Evolutionary conservation across 768 basidiomycete genomes (phyloP).

Genomic region (Austroboletus festivus): DNA sequence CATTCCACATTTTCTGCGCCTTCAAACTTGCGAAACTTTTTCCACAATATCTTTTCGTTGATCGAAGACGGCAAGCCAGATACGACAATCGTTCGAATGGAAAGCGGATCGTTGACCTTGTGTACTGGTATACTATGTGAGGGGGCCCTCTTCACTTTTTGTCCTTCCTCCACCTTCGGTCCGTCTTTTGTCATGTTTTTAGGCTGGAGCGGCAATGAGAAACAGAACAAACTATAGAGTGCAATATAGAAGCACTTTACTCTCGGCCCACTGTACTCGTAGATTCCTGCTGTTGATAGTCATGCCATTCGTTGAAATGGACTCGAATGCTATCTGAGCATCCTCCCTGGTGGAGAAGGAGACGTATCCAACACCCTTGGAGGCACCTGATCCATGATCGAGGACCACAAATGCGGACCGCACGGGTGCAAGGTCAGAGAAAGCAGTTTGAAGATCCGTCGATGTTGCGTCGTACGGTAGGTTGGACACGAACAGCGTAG

Average conservation of each 20-base stretch:
- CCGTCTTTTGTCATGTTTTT: conserved; percentile 39
- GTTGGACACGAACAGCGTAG: conserved; percentile 92
- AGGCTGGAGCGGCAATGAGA: conserved; percentile 29
- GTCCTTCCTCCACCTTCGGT: conserved; percentile 27
- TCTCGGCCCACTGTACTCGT: conserved; percentile 77
- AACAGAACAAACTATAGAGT: conserved; percentile 1
- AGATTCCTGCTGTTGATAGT: conserved; percentile 64
- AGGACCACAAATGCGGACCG: conserved; percentile 91
- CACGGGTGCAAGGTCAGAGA: conserved; percentile 94
- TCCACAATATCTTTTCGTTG: conserved; percentile 72
- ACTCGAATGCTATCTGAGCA: conserved; percentile 69
- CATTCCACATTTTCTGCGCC: conserved; percentile 78
- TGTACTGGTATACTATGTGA: conserved; percentile 31
- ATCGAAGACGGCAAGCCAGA: conserved; percentile 66
- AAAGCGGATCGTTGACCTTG: conserved; percentile 63
- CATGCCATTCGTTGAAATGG: conserved; percentile 63
- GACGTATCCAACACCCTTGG: conserved; percentile 96
- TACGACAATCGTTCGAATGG: conserved; percentile 76
- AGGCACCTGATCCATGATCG: conserved; percentile 67
- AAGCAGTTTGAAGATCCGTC: conserved; percentile 85
- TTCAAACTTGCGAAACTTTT: conserved; percentile 77
- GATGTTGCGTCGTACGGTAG: conserved; percentile 89
- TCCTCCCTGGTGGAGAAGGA: conserved; percentile 89
- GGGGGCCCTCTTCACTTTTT: conserved; percentile 42
- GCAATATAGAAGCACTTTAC: too few relatives aligned